These are phyloP conservation scores for Monilinia aucupariae DNA, from an alignment of 2,329 filamentous ascomycete genomes.

Conservation along the genomic window DNA sequence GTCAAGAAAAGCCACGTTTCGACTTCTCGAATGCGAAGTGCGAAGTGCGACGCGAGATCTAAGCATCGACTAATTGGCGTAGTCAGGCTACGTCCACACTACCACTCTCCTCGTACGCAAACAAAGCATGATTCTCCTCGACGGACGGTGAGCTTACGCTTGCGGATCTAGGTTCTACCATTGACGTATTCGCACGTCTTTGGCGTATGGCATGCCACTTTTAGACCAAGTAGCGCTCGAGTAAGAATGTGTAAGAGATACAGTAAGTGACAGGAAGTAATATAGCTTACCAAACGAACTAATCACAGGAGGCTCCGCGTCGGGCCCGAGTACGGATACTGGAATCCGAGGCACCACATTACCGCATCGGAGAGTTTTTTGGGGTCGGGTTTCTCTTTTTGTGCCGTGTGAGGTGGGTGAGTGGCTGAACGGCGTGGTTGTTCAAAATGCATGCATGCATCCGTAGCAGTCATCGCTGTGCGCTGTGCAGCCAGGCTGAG, in stretches of 20 bases:
- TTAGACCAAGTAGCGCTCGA: no score
- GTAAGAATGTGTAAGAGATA: no score
- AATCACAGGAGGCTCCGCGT: background rate
- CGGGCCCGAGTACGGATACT: constrained; percentile 11
- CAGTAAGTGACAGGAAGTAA: no score
- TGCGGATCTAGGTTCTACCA: background rate
- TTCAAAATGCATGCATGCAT: background rate
- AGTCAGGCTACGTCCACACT: background rate
- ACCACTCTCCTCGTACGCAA: no score
- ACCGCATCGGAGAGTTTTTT: background rate
- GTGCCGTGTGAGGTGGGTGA: background rate
- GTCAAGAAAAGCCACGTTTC: no score
- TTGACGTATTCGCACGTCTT: background rate
- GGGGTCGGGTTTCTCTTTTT: background rate
- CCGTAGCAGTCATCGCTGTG: background rate
- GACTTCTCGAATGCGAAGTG: background rate
- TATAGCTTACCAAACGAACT: background rate
- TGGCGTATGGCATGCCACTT: no score
- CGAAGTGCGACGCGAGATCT: background rate
- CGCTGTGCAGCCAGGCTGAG: background rate
- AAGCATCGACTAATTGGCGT: background rate
- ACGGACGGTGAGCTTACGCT: background rate
- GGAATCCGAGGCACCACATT: background rate
- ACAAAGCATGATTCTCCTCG: no score
- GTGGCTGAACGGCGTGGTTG: background rate